Conservation (phyloP, 2,329 filamentous ascomycete genomes). For the Claviceps spartinae region DNA sequence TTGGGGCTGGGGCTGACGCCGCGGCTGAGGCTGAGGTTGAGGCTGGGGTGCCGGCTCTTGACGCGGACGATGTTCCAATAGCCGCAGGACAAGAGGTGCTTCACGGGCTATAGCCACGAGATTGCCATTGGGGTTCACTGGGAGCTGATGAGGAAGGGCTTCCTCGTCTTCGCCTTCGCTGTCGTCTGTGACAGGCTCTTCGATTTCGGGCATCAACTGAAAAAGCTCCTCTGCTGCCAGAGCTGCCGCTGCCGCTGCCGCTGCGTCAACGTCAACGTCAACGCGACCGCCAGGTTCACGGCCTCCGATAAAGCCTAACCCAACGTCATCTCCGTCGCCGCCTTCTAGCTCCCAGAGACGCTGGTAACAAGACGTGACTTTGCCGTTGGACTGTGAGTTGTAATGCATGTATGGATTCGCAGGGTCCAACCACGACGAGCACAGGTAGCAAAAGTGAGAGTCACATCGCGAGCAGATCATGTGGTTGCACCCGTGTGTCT, state of each 20-base stretch:
- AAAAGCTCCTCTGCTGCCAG: neutral
- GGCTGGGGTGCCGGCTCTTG: slow-evolving; percentile 8
- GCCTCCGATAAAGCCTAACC: slow-evolving; percentile 30
- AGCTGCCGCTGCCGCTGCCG: neutral
- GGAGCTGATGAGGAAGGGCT: slow-evolving; percentile 12
- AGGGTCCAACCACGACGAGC: slow-evolving; percentile 70
- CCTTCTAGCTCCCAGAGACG: slow-evolving; percentile 81
- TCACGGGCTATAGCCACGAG: slow-evolving; percentile 37
- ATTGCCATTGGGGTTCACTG: slow-evolving; percentile 13
- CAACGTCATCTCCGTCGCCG: slow-evolving; percentile 53
- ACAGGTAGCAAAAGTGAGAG: slow-evolving; percentile 92
- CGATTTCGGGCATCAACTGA: slow-evolving; percentile 3
- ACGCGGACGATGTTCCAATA: slow-evolving; percentile 27
- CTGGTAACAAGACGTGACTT: slow-evolving; percentile 58
- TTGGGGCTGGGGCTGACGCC: neutral
- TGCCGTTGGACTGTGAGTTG: slow-evolving; percentile 46
- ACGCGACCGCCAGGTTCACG: slow-evolving; percentile 3
- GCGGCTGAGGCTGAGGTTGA: neutral
- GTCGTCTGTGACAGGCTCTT: slow-evolving; percentile 12
- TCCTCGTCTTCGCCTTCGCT: slow-evolving; percentile 11
- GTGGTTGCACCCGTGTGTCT: slow-evolving; percentile 90
- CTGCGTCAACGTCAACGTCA: neutral
- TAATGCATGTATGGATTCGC: slow-evolving; percentile 81
- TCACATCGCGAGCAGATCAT: slow-evolving; percentile 88
- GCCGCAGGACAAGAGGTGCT: slow-evolving; percentile 42